phyloP scores from a whole-genome alignment of 1,284 basidiomycete genomes.

The Boletellus deceptivus region DNA sequence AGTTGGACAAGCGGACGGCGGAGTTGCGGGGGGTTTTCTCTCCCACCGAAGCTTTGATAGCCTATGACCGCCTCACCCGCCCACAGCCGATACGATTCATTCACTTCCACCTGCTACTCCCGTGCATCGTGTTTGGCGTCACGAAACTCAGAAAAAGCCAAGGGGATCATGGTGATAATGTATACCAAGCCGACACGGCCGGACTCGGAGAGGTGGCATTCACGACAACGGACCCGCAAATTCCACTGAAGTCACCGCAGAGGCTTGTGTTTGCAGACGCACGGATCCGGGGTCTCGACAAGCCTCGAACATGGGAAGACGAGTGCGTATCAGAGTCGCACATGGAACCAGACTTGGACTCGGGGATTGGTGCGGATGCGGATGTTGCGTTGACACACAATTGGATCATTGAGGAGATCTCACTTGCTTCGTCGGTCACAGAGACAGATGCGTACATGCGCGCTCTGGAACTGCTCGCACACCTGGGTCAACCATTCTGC shows the following conservation, averaged over 20 bases:
- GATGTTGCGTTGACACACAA: neutral
- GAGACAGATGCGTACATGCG: neutral
- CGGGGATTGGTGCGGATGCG: neutral
- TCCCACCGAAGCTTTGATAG: no score
- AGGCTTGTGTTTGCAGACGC: neutral
- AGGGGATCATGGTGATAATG: neutral
- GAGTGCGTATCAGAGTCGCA: neutral
- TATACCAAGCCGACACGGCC: neutral
- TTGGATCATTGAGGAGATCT: neutral
- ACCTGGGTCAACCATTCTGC: neutral
- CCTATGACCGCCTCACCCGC: no score
- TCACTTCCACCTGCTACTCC: no score
- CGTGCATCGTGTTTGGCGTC: no score
- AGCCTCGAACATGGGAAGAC: neutral
- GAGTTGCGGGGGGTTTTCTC: no score
- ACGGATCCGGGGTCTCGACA: neutral
- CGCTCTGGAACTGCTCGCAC: neutral
- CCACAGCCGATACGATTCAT: no score
- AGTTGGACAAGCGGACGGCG: no score
- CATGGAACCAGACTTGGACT: neutral
- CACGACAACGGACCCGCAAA: neutral
- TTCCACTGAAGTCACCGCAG: neutral
- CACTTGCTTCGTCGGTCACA: neutral
- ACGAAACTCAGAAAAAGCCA: no score
- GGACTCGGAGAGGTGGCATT: neutral